Evolutionary conservation across 352 stramenopile species (phyloP).

Genomic region (Lagenidium sp.): DNA sequence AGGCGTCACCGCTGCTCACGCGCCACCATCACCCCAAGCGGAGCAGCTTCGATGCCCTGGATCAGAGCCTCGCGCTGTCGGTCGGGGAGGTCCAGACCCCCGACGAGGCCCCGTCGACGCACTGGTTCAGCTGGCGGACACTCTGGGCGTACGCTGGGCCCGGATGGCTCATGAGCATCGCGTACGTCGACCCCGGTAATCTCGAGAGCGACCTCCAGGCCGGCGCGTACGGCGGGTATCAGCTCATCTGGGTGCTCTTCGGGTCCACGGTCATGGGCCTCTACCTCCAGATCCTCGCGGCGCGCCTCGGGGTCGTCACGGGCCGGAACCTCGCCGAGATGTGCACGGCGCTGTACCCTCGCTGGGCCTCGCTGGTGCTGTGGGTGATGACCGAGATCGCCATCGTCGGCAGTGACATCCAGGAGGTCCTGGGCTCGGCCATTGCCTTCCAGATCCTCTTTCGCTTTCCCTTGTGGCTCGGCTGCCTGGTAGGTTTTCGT

Average conservation of each 20-base stretch:
- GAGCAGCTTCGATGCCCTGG: slow-evolving; percentile 28
- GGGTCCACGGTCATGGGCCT: slow-evolving; percentile 86
- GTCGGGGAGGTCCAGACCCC: slow-evolving; percentile 41
- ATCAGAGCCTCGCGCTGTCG: slow-evolving; percentile 40
- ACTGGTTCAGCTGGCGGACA: slow-evolving; percentile 39
- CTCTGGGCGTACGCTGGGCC: slow-evolving; percentile 78
- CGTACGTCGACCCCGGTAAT: slow-evolving; percentile 95
- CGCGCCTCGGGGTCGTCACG: slow-evolving; percentile 88
- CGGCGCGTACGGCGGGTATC: slow-evolving; percentile 84
- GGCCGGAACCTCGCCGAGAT: slow-evolving; percentile 88
- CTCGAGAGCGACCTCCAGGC: slow-evolving; percentile 94
- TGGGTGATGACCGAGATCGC: slow-evolving; percentile 93
- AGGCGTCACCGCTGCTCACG: slow-evolving; percentile 12
- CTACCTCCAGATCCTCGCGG: slow-evolving; percentile 91
- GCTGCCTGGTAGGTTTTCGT: slow-evolving; percentile 50
- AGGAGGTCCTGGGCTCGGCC: slow-evolving; percentile 88
- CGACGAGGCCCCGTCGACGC: slow-evolving; percentile 26
- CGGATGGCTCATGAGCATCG: slow-evolving; percentile 91
- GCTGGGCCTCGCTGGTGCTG: slow-evolving; percentile 62
- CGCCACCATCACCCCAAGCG: background rate
- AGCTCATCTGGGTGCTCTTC: slow-evolving; percentile 91
- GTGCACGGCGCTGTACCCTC: slow-evolving; percentile 73
- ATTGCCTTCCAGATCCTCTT: slow-evolving; percentile 91
- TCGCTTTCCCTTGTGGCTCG: slow-evolving; percentile 83
- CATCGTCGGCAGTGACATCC: slow-evolving; percentile 88